Evolutionary conservation across 768 basidiomycete species (phyloP), one percentile per base, ranked within the genome.

Genomic region (Baorangia bicolor): DNA sequence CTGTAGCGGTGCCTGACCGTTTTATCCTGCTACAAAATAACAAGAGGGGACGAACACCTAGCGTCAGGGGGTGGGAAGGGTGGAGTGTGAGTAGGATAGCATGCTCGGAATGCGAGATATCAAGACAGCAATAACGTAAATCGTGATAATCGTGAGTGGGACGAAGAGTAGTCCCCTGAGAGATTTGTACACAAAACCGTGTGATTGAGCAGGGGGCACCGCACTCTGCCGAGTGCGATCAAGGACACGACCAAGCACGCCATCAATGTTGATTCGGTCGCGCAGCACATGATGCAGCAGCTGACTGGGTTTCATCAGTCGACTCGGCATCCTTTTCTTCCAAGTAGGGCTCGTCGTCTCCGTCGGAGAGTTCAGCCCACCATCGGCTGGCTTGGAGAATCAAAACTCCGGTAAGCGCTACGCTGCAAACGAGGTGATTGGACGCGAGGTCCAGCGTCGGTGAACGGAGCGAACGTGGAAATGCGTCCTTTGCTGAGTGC

Each of bases 341-440:
- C 34, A 71, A 30, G 30, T 66, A 69, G 18, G 57, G 68, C 14
- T 81, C 81, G 23, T 83, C 82, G 31, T 84, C 84, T 31, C 73
- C 74, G 58, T 91, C 89, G 16, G 85, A 77, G 30, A 81, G 82
- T 67, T 94, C 92, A 4, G 87, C 89, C 90, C 90, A 94, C 75
- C 85, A 88, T 41, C 91, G 82, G 42, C 87, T 88, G 0, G 90
- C 90, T 74, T 94, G 92, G 25, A 94, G 79, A 10, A 85, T 82
- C 33, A 94, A 75, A 27, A 94, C 88, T n/a, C 92, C 92, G 0
- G 92, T 94, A 51, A 94, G 80, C 1, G 90, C 89, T 44, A 94
- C 92, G 66, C 88, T 89, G 76, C 89, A 92, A 55, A 93, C 82
- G 65, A 94, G 87, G 67, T 94, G 84, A 64, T 82, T 86, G 28